phyloP scores from a whole-genome alignment of 352 stramenopile genomes.

The Phytophthora colocasiae region DNA sequence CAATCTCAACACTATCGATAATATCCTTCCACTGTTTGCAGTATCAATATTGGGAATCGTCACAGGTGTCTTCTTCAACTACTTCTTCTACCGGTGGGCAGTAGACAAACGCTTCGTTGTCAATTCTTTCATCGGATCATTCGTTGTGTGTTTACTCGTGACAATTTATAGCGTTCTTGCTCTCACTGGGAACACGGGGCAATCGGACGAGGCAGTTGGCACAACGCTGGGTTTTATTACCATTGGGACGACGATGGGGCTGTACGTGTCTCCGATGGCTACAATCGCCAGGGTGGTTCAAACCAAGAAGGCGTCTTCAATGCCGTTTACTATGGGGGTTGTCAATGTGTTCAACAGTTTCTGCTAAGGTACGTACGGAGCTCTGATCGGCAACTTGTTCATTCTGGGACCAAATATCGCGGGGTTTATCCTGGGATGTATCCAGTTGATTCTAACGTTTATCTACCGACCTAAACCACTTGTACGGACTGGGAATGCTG shows the following conservation, averaged over 20 bases:
- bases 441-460: slow-evolving; percentile 50
- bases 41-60: slow-evolving; percentile 36
- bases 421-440: slow-evolving; percentile 33
- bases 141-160: slow-evolving; percentile 30
- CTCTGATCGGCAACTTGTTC: slow-evolving; percentile 30
- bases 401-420: slow-evolving; percentile 47
- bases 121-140: slow-evolving; percentile 14
- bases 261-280: slow-evolving; percentile 66
- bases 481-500: not conserved
- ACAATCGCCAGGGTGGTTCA: slow-evolving; percentile 45
- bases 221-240: slow-evolving; percentile 58
- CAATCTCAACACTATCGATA: no score
- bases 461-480: slow-evolving; percentile 40
- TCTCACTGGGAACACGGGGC: slow-evolving; percentile 31
- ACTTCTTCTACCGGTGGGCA: slow-evolving; percentile 41
- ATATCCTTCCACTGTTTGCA: slow-evolving; percentile 39
- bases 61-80: slow-evolving; percentile 32
- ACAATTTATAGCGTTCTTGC: slow-evolving; percentile 50
- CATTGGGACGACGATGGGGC: slow-evolving; percentile 53
- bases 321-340: slow-evolving; percentile 36
- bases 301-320: slow-evolving; percentile 33
- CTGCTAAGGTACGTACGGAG: slow-evolving; percentile 16
- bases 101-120: slow-evolving; percentile 24
- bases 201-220: slow-evolving; percentile 35
- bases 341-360: slow-evolving; percentile 30